Evolutionary conservation across 306 rosid species (phyloP).

Genomic region (Malus domestica): DNA sequence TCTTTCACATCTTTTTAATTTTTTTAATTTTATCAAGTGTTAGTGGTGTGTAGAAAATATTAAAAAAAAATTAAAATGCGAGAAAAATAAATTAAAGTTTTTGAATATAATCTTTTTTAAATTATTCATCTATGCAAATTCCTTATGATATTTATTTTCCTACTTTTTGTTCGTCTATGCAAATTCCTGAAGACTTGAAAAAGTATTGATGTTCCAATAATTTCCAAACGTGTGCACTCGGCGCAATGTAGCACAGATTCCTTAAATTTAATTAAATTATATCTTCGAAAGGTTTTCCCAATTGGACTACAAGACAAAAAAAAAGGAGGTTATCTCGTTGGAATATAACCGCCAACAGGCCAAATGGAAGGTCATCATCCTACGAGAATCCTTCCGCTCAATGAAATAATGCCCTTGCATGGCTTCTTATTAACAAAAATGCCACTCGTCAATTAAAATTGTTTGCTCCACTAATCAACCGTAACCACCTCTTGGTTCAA

Average conservation of each 20-base stretch:
- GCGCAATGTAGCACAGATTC: not conserved
- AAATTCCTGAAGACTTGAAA: no score
- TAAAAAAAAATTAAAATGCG: no score
- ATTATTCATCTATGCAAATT: no score
- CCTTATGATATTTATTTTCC: no score
- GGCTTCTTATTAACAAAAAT: not conserved
- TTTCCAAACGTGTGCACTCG: not conserved
- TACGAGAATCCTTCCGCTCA: not conserved
- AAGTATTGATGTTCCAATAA: not conserved
- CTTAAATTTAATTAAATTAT: not conserved
- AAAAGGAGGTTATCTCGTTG: not conserved
- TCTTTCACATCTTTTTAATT: no score
- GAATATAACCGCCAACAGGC: not conserved
- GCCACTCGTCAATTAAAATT: not conserved
- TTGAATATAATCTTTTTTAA: no score
- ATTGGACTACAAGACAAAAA: conserved; percentile 8
- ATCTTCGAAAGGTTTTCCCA: not conserved
- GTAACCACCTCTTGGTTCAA: not conserved
- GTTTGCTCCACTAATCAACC: not conserved
- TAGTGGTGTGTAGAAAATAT: no score
- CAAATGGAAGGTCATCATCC: not conserved
- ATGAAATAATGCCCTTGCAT: not conserved
- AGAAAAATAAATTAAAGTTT: no score
- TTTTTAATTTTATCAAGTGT: no score
- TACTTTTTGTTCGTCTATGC: no score